Conservation (phyloP, 1,284 basidiomycete species). For the Tilletia caries region DNA sequence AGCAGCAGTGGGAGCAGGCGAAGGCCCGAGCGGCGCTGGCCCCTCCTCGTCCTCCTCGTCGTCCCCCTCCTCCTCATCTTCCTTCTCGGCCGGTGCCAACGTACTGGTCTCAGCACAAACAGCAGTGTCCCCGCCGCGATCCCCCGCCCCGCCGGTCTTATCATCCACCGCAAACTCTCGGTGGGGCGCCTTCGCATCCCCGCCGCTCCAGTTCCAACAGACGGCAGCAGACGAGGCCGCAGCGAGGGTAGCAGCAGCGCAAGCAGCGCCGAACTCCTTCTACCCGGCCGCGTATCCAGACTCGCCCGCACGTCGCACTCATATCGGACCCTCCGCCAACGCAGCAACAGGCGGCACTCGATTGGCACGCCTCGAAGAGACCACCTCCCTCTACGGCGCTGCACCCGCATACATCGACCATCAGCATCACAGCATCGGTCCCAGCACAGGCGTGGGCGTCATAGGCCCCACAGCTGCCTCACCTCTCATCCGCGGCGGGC, state of each 20-base stretch:
- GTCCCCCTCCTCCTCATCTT: neutral
- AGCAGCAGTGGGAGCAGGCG: too few species aligned
- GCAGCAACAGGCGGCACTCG: too few species aligned
- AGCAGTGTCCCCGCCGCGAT: too few species aligned
- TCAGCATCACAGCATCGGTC: too few species aligned
- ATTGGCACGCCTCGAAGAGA: too few species aligned
- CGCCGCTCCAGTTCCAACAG: neutral
- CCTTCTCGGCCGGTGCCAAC: neutral
- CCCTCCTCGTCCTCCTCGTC: conserved; percentile 6
- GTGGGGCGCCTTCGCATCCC: neutral
- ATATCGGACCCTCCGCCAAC: too few species aligned
- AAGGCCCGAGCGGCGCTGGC: neutral
- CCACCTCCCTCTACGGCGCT: too few species aligned
- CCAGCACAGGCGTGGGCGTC: neutral
- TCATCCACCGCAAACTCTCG: neutral
- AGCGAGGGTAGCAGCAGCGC: neutral
- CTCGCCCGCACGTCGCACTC: too few species aligned
- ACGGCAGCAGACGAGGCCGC: too few species aligned
- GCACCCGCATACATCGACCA: too few species aligned
- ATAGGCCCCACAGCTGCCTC: neutral
- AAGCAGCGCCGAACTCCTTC: neutral
- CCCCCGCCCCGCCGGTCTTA: too few species aligned
- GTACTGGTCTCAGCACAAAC: too few species aligned
- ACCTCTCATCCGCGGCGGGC: neutral
- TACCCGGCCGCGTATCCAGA: neutral